Base-by-base conservation (phyloP, 768 basidiomycete genomes). In the Krasilnikovozyma curviuscula region DNA sequence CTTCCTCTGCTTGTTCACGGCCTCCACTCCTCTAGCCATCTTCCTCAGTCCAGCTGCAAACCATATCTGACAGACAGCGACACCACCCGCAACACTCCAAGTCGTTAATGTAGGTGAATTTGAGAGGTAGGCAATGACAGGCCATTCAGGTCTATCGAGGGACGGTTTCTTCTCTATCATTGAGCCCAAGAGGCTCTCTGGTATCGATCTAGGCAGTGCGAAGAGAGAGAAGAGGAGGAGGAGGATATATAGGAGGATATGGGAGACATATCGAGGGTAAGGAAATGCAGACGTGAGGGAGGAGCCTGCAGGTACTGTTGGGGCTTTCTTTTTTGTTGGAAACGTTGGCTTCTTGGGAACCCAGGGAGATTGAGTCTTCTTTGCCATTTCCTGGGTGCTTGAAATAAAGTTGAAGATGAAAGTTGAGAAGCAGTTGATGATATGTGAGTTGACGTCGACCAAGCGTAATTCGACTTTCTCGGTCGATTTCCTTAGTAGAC, bases 111-210 rank as follows among this genome's bases (percentile, higher is more conserved):
- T 59, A 5, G 68, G 61, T 7, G 81, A 79, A 51, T 71, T 57
- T 0, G 83, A 84, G 52, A 86, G 61, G 2, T 73, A 68, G 33
- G 72, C 74, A 19, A 85, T 64, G 62, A 83, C 81, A 2, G 71
- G 71, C 51, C 76, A 74, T 57, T 83, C 81, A 10, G 81, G 81
- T 46, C 73, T 57, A 54, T 52, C 57, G 25, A 54, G 32, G 9
- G 49, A 56, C 12, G 54, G 54, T 49, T 44, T 48, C 7, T 43
- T 56, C n/a, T 37, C 38, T 2, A 48, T 27, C 64, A 62, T 33
- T 68, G 57, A 12, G 63, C 65, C 49, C 69, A 66, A 23, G 75
- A 58, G 38, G 45, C 46, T 24, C 2, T 44, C 45, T 69, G 66
- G 3, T 69, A 67, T 16, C 71, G 73, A 42, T 72, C 72, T 53